Conservation (phyloP, 176 grass and related monocot genomes). For the Zizania latifolia region DNA sequence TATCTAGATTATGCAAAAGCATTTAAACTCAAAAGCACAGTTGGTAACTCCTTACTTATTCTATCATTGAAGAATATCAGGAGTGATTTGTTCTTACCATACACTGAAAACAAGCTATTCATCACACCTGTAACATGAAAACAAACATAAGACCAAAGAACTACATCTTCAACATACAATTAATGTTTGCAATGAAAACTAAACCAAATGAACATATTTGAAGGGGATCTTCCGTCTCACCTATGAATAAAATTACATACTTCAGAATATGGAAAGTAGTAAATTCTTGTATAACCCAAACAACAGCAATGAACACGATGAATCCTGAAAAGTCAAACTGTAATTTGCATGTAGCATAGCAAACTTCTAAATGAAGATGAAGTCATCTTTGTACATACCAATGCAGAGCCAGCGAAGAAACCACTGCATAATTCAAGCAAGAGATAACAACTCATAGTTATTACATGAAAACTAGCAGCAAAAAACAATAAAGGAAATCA, state of each 20-base stretch:
- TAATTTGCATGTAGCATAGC: conserved; percentile 22
- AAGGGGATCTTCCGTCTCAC: conserved; percentile 29
- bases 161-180: neutral
- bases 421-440: conserved; percentile 69
- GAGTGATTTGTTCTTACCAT: conserved; percentile 53
- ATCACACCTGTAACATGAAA: conserved; percentile 70
- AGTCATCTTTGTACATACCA: conserved; percentile 50
- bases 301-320: conserved; percentile 73
- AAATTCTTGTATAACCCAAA: conserved; percentile 85
- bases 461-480: neutral
- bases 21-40: neutral
- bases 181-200: neutral
- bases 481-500: conserved; percentile 2
- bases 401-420: conserved; percentile 92
- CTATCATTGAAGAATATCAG: conserved; percentile 15
- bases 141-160: conserved; percentile 19
- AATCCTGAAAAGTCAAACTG: conserved; percentile 62
- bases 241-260: conserved; percentile 96
- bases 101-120: conserved; percentile 99
- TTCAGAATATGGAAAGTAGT: conserved; percentile 66
- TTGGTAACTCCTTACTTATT: conserved; percentile 9
- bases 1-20: conserved; percentile 43
- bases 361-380: conserved; percentile 11
- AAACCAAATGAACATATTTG: neutral
- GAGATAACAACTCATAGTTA: conserved; percentile 9